Conservation (phyloP, 139 green algal genomes). For the Pseudopediastrum boryanum region DNA sequence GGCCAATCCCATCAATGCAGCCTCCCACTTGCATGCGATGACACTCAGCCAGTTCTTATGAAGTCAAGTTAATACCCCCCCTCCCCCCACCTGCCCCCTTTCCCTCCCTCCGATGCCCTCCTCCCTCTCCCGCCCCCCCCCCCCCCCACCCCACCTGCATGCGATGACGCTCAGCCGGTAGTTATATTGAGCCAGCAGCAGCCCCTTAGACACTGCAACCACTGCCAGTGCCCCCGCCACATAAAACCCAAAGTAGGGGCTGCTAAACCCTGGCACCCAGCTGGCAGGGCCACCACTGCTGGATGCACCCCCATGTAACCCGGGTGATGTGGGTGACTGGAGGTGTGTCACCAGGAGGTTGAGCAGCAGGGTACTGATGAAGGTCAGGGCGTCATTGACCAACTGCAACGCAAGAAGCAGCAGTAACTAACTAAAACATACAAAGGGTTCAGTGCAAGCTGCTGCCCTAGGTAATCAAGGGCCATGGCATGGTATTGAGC, state of each 20-base stretch:
- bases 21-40: no score
- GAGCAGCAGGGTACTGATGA: constrained; percentile 79
- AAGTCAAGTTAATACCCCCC: no score
- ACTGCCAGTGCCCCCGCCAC: constrained; percentile 33
- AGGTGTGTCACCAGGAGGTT: constrained; percentile 75
- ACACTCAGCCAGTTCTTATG: no score
- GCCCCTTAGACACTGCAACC: constrained; percentile 38
- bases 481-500: not conserved
- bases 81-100: no score
- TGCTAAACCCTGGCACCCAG: no score
- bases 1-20: no score
- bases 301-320: not conserved
- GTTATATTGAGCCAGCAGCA: constrained; percentile 76
- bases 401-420: constrained; percentile 41
- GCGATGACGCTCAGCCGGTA: constrained; percentile 46
- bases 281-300: constrained; percentile 23
- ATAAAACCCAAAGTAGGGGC: constrained; percentile 25
- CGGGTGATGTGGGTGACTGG: not conserved
- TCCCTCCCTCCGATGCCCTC: no score
- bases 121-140: no score
- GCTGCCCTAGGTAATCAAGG: not conserved
- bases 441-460: not conserved
- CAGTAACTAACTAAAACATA: not conserved
- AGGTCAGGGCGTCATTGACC: constrained; percentile 67
- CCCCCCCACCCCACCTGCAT: constrained; percentile 25